phyloP scores from a whole-genome alignment of 2,329 filamentous ascomycete species.

The Colletotrichum truncatum region DNA sequence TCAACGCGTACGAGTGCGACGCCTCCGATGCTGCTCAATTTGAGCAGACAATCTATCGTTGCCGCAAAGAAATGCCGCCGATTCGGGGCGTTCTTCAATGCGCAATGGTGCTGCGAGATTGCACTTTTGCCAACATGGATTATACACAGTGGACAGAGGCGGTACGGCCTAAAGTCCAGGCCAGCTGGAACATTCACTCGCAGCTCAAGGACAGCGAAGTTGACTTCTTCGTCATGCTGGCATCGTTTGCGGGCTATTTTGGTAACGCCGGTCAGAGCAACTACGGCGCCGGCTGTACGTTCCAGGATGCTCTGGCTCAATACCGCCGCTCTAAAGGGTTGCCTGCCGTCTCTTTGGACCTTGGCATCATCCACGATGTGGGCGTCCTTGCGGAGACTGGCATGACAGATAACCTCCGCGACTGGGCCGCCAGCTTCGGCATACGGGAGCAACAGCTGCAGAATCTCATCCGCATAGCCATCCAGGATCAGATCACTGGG shows the following conservation, averaged over 20 bases:
- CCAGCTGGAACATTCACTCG: constrained; percentile 50
- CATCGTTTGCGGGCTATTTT: constrained; percentile 40
- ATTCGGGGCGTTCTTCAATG: constrained; percentile 4
- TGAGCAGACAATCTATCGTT: too few species aligned
- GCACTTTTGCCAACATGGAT: constrained; percentile 58
- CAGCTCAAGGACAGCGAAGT: constrained; percentile 31
- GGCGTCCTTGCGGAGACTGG: constrained; percentile 4
- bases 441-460: constrained; percentile 29
- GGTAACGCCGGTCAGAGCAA: constrained; percentile 44
- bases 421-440: constrained; percentile 31
- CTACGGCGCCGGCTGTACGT: constrained; percentile 43
- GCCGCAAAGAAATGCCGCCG: too few species aligned
- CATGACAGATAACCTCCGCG: not conserved
- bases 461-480: constrained; percentile 15
- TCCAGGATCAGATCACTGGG: constrained; percentile 1
- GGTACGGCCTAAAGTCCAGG: constrained; percentile 52
- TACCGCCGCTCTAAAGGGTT: constrained; percentile 17
- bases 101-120: constrained; percentile 43
- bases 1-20: constrained; percentile 39
- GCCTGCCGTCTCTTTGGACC: not conserved
- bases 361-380: constrained; percentile 22
- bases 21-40: constrained; percentile 42
- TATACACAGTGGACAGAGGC: constrained; percentile 52
- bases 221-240: constrained; percentile 47
- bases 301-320: constrained; percentile 36